phyloP scores from a whole-genome alignment of 306 rosid genomes.

The Rubus idaeus region DNA sequence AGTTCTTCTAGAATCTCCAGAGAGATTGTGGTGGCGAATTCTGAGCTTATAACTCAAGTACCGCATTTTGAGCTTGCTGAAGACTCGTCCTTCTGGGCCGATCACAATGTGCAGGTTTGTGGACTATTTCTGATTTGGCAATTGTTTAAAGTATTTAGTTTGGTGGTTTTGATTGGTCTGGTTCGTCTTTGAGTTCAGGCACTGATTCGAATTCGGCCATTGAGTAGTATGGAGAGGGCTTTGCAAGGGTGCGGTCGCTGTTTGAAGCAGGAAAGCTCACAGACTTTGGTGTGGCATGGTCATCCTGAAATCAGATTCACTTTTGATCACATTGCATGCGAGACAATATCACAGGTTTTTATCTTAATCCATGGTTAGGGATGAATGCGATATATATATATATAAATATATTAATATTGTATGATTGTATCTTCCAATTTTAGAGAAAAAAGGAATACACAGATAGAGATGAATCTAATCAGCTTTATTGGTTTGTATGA shows the following conservation, averaged over 20 bases:
- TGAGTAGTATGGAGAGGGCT: conserved; percentile 64
- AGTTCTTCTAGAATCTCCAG: conserved; percentile 36
- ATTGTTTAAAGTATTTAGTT: background rate
- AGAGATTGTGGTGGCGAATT: conserved; percentile 29
- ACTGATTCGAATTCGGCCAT: conserved; percentile 78
- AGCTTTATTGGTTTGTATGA: background rate
- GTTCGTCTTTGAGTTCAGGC: conserved; percentile 53
- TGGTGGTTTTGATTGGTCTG: conserved; percentile 20
- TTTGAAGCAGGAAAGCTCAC: conserved; percentile 77
- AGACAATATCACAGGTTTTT: conserved; percentile 75
- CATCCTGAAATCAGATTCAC: conserved; percentile 95
- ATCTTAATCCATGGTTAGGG: background rate
- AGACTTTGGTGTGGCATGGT: conserved; percentile 82
- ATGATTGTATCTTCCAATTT: background rate
- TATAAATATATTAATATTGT: too few relatives aligned
- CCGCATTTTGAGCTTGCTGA: conserved; percentile 69
- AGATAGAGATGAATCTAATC: background rate
- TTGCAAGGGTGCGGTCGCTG: conserved; percentile 75
- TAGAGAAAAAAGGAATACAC: background rate
- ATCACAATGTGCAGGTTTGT: conserved; percentile 87
- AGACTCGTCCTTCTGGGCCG: conserved; percentile 80
- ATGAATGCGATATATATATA: background rate
- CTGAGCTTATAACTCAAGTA: conserved; percentile 33
- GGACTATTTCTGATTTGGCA: background rate
- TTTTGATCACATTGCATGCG: conserved; percentile 86